Base-by-base conservation (phyloP, 176 grass and related monocot species). In the Phragmites australis region DNA sequence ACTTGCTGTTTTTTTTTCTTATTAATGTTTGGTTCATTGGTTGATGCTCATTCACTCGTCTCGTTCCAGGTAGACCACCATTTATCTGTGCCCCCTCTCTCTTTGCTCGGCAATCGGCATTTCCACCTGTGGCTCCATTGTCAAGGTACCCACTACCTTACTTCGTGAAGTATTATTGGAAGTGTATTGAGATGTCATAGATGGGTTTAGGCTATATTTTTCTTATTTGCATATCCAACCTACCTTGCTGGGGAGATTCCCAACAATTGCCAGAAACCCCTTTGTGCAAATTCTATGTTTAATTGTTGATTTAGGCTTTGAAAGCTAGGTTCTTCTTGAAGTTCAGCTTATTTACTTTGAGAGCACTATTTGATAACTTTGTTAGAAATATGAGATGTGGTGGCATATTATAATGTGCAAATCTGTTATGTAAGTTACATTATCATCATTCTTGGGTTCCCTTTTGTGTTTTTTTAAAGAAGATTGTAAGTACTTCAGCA, bases 71-170 rank as follows among this genome's bases (percentile, higher is more conserved):
- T 71, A 54, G 26, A 39, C 11, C 30, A 19, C 2, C 21, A 6
- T 65, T 25, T 4, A 60, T 32, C 8, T 22, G 17, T 51, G 49
- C 25, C 25, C 4, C 11, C 14, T 27, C 23, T 5, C n/a, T 34
- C 17, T 22, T 27, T 30, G n/a, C n/a, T n/a, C n/a, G n/a, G n/a
- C 48, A 65, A 18, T 26, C 1, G 13, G 37, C 27, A 9, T 56
- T 64, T 54, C 14, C 1, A 48, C 53, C 45, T 70, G 55, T 3
- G 9, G 48, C 15, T 70, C 19, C 37, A 76, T 54, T 49, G 34
- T 77, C 29, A 51, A 87, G 79, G 79, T 87, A 87, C 41, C 34
- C 58, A 2, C 21, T 6, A 56, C 43, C 16, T 22, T 13, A 22
- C 9, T 39, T 12, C 19, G 19, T 42, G 64, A 27, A 49, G 19